Percentiles rank a stretch among this genome's conserved stretches.
phyloP scores from a whole-genome alignment of 257 asterid genomes.

The Haberlea rhodopensis region DNA sequence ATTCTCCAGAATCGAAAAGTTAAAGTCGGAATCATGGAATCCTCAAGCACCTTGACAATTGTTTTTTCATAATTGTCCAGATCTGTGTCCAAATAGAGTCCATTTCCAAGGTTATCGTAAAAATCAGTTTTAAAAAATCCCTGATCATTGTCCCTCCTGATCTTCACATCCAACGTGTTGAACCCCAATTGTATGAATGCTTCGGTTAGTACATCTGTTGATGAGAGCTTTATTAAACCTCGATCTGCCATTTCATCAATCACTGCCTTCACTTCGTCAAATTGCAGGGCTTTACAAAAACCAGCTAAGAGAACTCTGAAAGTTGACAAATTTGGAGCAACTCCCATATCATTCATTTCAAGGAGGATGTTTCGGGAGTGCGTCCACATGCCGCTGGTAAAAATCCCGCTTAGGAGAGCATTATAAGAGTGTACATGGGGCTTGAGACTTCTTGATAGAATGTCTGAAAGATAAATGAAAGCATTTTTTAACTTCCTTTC shows the following conservation, averaged over 20 bases:
- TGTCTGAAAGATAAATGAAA: slow-evolving; percentile 55
- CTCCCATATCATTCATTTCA: slow-evolving; percentile 75
- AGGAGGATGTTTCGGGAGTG: slow-evolving; percentile 52
- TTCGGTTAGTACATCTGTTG: slow-evolving; percentile 45
- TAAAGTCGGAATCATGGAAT: slow-evolving; percentile 64
- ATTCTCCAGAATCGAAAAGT: slow-evolving; percentile 36
- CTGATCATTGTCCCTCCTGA: slow-evolving; percentile 70
- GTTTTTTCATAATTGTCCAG: slow-evolving; percentile 52
- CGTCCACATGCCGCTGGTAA: slow-evolving; percentile 67
- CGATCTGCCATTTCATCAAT: slow-evolving; percentile 53
- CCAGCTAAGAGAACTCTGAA: slow-evolving; percentile 78
- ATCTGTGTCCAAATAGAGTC: slow-evolving; percentile 79
- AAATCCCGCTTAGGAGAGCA: slow-evolving; percentile 72
- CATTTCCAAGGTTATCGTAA: slow-evolving; percentile 85
- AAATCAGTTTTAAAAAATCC: slow-evolving; percentile 56
- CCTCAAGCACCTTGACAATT: slow-evolving; percentile 51
- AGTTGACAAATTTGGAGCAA: slow-evolving; percentile 52
- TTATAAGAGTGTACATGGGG: slow-evolving; percentile 68
- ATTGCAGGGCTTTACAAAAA: slow-evolving; percentile 55
- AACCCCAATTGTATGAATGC: slow-evolving; percentile 58
- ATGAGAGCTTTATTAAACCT: slow-evolving; percentile 39
- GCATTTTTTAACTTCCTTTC: slow-evolving; percentile 61
- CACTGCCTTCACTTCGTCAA: slow-evolving; percentile 55
- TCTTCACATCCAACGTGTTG: slow-evolving; percentile 53
- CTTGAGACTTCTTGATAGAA: slow-evolving; percentile 53